phyloP scores from a whole-genome alignment of 164 flowering plant genomes.

The Dillenia turbinata region DNA sequence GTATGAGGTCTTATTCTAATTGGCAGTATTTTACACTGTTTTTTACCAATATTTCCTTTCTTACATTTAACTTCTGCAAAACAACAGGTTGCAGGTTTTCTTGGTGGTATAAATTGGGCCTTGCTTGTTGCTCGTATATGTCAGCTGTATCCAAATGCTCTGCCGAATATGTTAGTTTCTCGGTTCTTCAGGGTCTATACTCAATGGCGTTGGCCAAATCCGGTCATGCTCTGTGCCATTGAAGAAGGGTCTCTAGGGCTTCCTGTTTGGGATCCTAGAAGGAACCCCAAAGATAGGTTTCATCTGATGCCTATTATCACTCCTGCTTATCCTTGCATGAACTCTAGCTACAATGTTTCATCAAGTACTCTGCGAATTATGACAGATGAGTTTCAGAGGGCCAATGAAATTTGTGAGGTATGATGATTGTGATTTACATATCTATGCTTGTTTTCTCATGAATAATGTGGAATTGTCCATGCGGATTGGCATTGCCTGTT shows the following conservation, averaged over 20 bases:
- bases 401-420: constrained; percentile 84
- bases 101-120: constrained; percentile 68
- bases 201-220: constrained; percentile 68
- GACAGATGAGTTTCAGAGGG: constrained; percentile 82
- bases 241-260: constrained; percentile 78
- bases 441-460: no score
- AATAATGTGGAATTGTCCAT: no score
- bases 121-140: constrained; percentile 63
- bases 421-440: constrained; percentile 3
- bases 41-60: constrained; percentile 4
- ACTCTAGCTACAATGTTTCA: constrained; percentile 96
- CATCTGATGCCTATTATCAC: constrained; percentile 95
- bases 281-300: constrained; percentile 55
- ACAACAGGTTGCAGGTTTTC: constrained; percentile 52
- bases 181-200: constrained; percentile 59
- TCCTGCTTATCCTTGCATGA: constrained; percentile 96
- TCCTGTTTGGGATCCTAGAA: constrained; percentile 89
- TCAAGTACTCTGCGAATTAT: constrained; percentile 81
- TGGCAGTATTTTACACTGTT: background rate
- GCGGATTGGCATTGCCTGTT: no score
- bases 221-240: constrained; percentile 62
- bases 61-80: background rate
- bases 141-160: constrained; percentile 61
- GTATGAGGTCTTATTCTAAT: constrained; percentile 32
- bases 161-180: constrained; percentile 57